Base-by-base conservation (phyloP, 1,284 basidiomycete genomes). In the Sphagnurus paluster region DNA sequence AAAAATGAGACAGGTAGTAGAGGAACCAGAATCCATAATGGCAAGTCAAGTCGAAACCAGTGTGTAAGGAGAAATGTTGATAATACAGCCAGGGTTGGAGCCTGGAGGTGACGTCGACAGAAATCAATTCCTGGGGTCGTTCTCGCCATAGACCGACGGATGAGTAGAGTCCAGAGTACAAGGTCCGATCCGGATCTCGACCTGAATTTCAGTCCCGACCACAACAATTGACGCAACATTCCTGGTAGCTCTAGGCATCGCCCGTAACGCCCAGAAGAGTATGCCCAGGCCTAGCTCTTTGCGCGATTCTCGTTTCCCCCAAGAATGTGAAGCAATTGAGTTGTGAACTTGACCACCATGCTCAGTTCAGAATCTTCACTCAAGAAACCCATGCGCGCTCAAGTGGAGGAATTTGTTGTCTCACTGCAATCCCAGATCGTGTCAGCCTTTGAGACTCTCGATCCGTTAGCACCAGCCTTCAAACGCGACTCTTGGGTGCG, bases 401-500 rank as follows among this genome's bases (percentile, higher is more conserved):
- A 84, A 52, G 84, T 98, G 64, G 84, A 91, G 50, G 74, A 78
- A 8, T 96, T 91, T 70, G 80, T 98, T 63, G 77, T 82, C 52
- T 64, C 69, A 7, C 81, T 98, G 19, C 96, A 98, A 67, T 76
- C 88, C 40, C 71, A 82, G 34, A 98, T 99, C 52, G 90, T 98
- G 49, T 60, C 68, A 29, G 79, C 84, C 0, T 77, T 99, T 52
- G 90, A 97, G 64, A 64, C 74, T 9, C 79, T 97, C 56, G 96
- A 98, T 62, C 80, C 84, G 4, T 63, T 69, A 33, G 78, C 83
- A 2, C 78, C 81, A 1, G 70, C 70, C 42, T 98, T 98, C 77
- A 80, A 90, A 55, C 87, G 90, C 37, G 96, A 98, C 67, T 75
- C 82, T 26, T 96, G 96, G 95, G 66, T 84, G 40, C 82, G 96